Base-by-base conservation (phyloP, 2,329 filamentous ascomycete genomes). In the Colletotrichum limetticola region DNA sequence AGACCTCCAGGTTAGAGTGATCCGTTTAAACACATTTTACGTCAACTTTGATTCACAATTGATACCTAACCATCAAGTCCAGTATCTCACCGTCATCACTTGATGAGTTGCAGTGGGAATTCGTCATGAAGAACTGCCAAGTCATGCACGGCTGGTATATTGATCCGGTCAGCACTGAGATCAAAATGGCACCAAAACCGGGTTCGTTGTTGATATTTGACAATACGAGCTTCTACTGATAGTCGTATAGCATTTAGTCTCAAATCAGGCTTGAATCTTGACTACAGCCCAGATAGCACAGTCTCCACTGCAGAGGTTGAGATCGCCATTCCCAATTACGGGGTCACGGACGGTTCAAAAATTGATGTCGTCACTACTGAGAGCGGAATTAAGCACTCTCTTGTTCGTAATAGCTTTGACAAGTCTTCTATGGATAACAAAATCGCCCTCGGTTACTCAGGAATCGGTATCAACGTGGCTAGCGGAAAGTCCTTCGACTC, bases 121-220 rank as follows among this genome's bases (percentile, higher is more conserved):
- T 56, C 0, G 53, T 69, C 1, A 69, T 69, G 26, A 64, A 65
- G 22, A 69, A 69, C 3, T 69, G 66, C 35, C 53, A 69, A 6
- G 66, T 65, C 35, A 57, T 69, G 59, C 66, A 69, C 8, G 66
- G 66, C 14, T 69, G 66, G 66, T 69, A 49, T 16, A n/a, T 46
- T 19, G 66, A 69, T 12, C 35, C 24, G 0, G 37, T 42, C 6
- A 69, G n/a, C 5, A 55, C 58, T 1, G 59, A 69, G 28, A 35
- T 52, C n/a, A 69, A 69, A 3, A 69, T 69, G 60, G 66, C 66
- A 1, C 52, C 66, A n/a, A 69, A 65, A 5, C 59, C 66, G 0
- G 66, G 66, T 68, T 24, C 22, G 32, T 42, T 6, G 7, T 4
- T 1, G 11, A 5, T 16, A 1, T 7, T 52, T 24, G 9, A 32